phyloP scores from a whole-genome alignment of 2,329 filamentous ascomycete genomes.

The Cladosporium sp. region DNA sequence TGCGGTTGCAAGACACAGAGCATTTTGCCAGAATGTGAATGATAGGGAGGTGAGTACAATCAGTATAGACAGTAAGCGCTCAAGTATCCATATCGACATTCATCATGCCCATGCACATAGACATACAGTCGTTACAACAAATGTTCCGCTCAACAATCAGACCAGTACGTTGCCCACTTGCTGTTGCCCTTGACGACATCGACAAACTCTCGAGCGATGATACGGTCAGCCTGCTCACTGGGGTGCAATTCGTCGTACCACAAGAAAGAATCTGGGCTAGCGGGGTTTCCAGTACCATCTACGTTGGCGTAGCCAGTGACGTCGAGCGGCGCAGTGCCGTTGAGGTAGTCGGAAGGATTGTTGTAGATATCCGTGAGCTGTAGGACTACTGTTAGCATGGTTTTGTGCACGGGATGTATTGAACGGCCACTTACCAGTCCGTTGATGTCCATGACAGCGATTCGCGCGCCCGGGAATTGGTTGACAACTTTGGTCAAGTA shows the following conservation, averaged over 20 bases:
- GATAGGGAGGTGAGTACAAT: neutral
- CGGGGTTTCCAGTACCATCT: slow-evolving; percentile 35
- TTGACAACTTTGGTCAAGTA: slow-evolving; percentile 45
- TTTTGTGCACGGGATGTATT: neutral
- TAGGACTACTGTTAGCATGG: neutral
- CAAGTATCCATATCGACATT: neutral
- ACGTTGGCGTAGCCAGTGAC: slow-evolving; percentile 59
- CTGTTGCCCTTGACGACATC: slow-evolving; percentile 54
- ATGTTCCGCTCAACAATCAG: slow-evolving; percentile 16
- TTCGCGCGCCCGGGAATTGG: slow-evolving; percentile 55
- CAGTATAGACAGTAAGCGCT: too few relatives aligned
- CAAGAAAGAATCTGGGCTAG: slow-evolving; percentile 61
- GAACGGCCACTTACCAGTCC: slow-evolving; percentile 46
- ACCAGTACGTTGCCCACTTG: slow-evolving; percentile 49
- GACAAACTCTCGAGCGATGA: slow-evolving; percentile 59
- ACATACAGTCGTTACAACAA: too few relatives aligned
- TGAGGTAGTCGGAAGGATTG: slow-evolving; percentile 62
- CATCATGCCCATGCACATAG: neutral
- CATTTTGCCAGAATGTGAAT: neutral
- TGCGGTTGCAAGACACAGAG: neutral
- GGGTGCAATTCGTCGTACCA: slow-evolving; percentile 78
- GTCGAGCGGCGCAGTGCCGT: slow-evolving; percentile 62
- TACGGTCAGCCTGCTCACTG: slow-evolving; percentile 61
- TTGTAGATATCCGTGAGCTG: slow-evolving; percentile 64
- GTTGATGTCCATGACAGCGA: slow-evolving; percentile 70